Base-by-base conservation (phyloP, 148 eudicot genomes). In the Camellia granthamiana region DNA sequence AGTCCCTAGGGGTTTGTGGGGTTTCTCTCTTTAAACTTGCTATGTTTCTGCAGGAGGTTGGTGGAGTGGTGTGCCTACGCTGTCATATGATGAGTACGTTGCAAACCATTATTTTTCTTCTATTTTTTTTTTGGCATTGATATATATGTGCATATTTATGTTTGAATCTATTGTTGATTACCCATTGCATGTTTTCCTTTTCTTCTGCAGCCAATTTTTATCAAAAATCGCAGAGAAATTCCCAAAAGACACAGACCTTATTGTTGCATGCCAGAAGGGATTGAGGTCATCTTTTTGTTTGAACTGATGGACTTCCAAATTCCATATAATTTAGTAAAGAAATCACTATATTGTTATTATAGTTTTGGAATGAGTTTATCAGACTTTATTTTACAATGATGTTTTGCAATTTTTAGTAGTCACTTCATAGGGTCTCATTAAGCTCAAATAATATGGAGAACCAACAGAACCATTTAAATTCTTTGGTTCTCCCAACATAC, bases 61-160 rank as follows among this genome's bases (percentile, higher is more conserved):
- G 99, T 96, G 99, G 99, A 96, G 99, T 80, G 99, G 98, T 79
- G 95, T 89, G 80, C 95, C 99, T 80, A 85, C 95, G 76, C 82
- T 96, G 76, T 87, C 99, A 8, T 91, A 81, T 79, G 86, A 93
- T 84, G 85, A 81, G 98, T 96, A 88, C 54, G 79, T 44, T 75
- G 3, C 65, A 19, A 7, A 38, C 75, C 62, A 2, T 10, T 19
- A 52, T 62, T 83, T 0, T 43, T 81, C 69, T 38, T 80, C 66
- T 60, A 44, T 8, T 67, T 46, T 64, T 70, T 18, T 6, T 42
- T 54, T 30, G 63, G 41, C 14, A 61, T 52, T 69, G 9, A 18
- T 3, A 41, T 69, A 4, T 41, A 11, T 63, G n/a, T 44, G 49
- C 38, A 60, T 46, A 6, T 72, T 30, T 49, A 46, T 11, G 4